Evolutionary conservation across 192 early-diverging fungal genomes (phyloP).

Genomic region (Podochytrium sp.): DNA sequence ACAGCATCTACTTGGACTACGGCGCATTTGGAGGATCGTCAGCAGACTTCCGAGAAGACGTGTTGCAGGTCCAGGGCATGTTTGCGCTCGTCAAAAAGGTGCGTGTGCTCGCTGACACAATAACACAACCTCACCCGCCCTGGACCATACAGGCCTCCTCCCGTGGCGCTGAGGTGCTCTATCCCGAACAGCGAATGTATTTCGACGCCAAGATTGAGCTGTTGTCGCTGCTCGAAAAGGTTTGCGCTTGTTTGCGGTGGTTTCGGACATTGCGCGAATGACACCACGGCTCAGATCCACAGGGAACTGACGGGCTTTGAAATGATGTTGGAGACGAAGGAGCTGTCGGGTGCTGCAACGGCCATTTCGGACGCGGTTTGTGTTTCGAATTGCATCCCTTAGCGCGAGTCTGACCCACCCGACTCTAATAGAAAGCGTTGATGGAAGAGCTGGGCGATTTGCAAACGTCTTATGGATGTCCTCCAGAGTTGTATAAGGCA

Average conservation of each 20-base stretch:
- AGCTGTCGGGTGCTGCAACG: constrained; percentile 21
- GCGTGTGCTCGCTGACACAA: background rate
- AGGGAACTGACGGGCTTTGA: constrained; percentile 29
- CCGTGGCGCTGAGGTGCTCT: background rate
- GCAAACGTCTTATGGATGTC: background rate
- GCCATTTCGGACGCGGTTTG: constrained; percentile 28
- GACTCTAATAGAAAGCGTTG: constrained; percentile 31
- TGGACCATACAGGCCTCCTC: background rate
- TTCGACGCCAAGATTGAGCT: constrained; percentile 24
- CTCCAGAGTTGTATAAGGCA: constrained; percentile 22
- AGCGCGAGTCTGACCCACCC: background rate
- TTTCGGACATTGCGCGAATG: no score
- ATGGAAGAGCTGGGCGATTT: constrained; percentile 24
- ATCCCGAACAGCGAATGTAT: background rate
- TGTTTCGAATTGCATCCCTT: background rate
- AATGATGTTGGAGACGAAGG: constrained; percentile 27
- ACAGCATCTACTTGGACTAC: constrained; percentile 19
- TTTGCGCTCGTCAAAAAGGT: constrained; percentile 17
- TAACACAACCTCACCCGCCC: background rate
- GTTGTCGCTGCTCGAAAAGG: constrained; percentile 20
- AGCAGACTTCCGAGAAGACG: constrained; percentile 13
- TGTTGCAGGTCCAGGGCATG: background rate
- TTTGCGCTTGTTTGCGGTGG: background rate
- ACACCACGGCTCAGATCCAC: constrained; percentile 30
- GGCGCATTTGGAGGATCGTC: background rate